Evolutionary conservation across 1,284 basidiomycete genomes (phyloP), one percentile per base, ranked within the genome.

Genomic region (Pseudozyma hubeiensis): DNA sequence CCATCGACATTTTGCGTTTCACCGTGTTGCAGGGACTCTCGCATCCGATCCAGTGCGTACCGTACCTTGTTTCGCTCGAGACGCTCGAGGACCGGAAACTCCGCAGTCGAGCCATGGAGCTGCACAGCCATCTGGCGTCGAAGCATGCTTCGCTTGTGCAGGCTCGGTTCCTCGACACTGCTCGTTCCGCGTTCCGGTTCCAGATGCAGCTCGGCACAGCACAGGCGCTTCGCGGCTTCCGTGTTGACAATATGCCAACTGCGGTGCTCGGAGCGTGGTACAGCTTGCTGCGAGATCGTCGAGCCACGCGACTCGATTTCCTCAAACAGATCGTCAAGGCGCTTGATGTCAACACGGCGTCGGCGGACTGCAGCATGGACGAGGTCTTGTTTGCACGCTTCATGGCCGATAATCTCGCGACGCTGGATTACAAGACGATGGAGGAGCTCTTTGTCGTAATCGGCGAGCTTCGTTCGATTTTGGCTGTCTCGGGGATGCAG

Each of bases 21-120:
- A 94, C 94, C 0, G 90, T 99, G 76, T 93, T 92, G 81, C 95
- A 98, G 85, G 97, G 97, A 1, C 87, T 99, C 41, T 93, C 93
- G 13, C 96, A 99, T 85, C 97, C 97, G 0, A 88, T 98, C 5
- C 77, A 97, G 90, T 96, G 93, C 43, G 90, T 97, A 78, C 94
- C 97, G 0, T 89, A 94, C 33, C 91, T 99, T 58, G 90, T 99
- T 11, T 92, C 96, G 2, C 88, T 99, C 13, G 95, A 98, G 85
- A 97, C 95, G 0, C 91, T 91, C 74, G 87, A 90, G 4, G 88
- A 89, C 53, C 69, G 85, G 0, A 83, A 85, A 3, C 86, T 95
- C 30, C 90, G 91, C 54, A 87, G 88, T 37, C 89, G 92, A 53
- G 97, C 95, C 0, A 90, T 89, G 66, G 89, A 90, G 1, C 86